These are phyloP conservation scores for Podospora anserina DNA, from an alignment of 495 filamentous ascomycete species.

Conservation along the genomic window DNA sequence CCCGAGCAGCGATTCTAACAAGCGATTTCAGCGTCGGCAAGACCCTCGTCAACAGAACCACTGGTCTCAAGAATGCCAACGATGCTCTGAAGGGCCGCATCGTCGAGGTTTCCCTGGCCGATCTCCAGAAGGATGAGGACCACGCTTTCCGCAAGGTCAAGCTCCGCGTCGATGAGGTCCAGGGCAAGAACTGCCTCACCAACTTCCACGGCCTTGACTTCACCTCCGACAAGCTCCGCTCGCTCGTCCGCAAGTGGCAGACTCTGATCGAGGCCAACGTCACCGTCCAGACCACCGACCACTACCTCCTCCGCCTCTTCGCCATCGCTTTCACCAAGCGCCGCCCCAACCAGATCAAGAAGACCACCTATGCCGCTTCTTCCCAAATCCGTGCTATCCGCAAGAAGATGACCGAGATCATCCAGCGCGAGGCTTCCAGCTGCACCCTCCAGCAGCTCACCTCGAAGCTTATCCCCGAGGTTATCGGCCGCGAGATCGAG, in stretches of 20 bases:
- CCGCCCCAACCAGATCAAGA: conserved; percentile 98
- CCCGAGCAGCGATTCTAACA: conserved; percentile 33
- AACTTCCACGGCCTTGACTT: conserved; percentile 99
- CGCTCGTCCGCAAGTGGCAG: conserved; percentile 99
- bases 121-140: conserved; percentile 99
- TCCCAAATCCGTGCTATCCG: conserved; percentile 96
- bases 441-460: conserved; percentile 93
- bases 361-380: conserved; percentile 94
- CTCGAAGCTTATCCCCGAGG: conserved; percentile 96
- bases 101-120: conserved; percentile 96
- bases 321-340: conserved; percentile 99
- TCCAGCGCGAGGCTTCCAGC: conserved; percentile 88
- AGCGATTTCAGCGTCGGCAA: conserved; percentile 77
- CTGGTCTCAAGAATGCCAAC: conserved; percentile 99
- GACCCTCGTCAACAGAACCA: conserved; percentile 98
- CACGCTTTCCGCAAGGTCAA: conserved; percentile 99
- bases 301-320: conserved; percentile 97
- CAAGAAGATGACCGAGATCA: conserved; percentile 99
- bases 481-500: conserved; percentile 99
- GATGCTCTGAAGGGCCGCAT: conserved; percentile 97
- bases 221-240: conserved; percentile 98
- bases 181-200: conserved; percentile 99
- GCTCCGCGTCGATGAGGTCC: conserved; percentile 96
- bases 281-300: conserved; percentile 98
- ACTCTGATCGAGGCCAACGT: conserved; percentile 98